Base-by-base conservation (phyloP, 345 rosid species). In the Hirschfeldia incana region DNA sequence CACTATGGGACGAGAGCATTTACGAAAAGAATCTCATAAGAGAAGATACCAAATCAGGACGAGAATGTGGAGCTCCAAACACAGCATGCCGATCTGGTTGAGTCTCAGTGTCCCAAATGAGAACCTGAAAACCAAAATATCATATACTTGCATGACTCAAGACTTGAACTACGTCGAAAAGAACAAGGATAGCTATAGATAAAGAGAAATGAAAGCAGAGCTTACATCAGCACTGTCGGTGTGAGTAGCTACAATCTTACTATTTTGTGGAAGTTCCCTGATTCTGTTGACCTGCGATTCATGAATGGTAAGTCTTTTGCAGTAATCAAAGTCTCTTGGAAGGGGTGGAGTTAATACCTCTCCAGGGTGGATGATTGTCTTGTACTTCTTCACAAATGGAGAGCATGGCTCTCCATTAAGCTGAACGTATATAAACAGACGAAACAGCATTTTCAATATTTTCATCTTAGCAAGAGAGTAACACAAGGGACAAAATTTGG, bases 321-420 rank as follows among this genome's bases (percentile, higher is more conserved):
- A 33, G 15, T 15, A 36, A 63, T 49, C 17, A 51, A 51, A 62
- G 5, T 67, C 63, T 51, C 62, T 44, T 3, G 29, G 1, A 30
- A 44, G 49, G 49, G n/a, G 44, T 62, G 61, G 8, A 71, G 65
- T 32, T 12, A 80, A 80, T 80, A 94, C 98, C 97, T 94, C 97
- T 74, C 98, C 97, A 74, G 98, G 98, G 82, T 92, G 98, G 78
- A 94, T 87, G 78, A 94, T 91, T 67, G 97, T 92, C 87, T 92
- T 94, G 89, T 87, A 86, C 88, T 92, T 94, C 86, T 86, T 92
- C 58, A 92, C 94, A 76, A 89, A 88, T 15, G 97, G 95, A 49
- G 98, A 94, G 29, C 93, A 85, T 42, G 95, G 90, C 78, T 89
- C 90, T 86, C 89, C 94, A 76, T 89, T 92, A 78, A 89, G 85